Evolutionary conservation across 2,329 filamentous ascomycete species (phyloP).

Genomic region (Trichophyton equinum): DNA sequence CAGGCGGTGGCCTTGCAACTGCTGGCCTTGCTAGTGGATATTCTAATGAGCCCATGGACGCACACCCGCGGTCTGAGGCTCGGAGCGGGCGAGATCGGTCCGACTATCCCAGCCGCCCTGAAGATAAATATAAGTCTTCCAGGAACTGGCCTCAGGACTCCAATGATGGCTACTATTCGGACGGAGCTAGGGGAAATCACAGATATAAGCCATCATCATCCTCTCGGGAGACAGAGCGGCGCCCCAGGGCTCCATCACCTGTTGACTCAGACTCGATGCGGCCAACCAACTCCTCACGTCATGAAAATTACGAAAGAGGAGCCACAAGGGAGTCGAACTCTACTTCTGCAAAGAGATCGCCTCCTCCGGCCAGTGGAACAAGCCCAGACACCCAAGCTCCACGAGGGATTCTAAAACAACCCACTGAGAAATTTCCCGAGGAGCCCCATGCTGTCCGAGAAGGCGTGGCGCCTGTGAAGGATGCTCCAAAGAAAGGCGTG

Average conservation of each 20-base stretch:
- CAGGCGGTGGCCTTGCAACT: conserved; percentile 23
- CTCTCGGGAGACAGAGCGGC: not conserved
- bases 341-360: not conserved
- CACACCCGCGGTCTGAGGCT: conserved; percentile 6
- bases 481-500: conserved; percentile 60
- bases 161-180: conserved; percentile 5
- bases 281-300: not conserved
- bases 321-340: not conserved
- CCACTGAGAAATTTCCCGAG: conserved; percentile 73
- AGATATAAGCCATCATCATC: not conserved
- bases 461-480: conserved; percentile 87
- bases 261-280: not conserved
- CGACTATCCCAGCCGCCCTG: conserved; percentile 10
- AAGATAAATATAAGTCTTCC: not conserved
- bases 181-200: conserved; percentile 2
- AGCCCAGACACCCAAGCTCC: conserved; percentile 28
- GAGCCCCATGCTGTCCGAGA: conserved; percentile 72
- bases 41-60: conserved; percentile 17
- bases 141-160: not conserved
- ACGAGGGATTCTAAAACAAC: conserved; percentile 76
- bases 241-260: not conserved
- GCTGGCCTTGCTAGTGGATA: conserved; percentile 27
- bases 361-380: conserved; percentile 45
- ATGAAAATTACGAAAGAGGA: not conserved
- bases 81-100: conserved; percentile 17